Evolutionary conservation across 1,284 basidiomycete genomes (phyloP).

Genomic region (Lentinula novae-zelandiae): DNA sequence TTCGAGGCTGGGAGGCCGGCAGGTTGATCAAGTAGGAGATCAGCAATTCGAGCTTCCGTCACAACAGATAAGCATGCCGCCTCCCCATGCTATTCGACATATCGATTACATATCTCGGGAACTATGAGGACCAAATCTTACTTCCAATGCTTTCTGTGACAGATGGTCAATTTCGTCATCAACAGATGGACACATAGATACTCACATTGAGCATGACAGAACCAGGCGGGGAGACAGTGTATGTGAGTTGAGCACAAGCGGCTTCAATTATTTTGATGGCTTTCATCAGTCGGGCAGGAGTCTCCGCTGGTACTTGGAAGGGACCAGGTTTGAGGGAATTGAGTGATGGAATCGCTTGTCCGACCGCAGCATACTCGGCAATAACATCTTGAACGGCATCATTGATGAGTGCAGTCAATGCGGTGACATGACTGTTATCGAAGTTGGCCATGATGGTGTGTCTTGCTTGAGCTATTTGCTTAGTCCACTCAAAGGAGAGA

Average conservation of each 20-base stretch:
- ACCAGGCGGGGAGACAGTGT: slow-evolving; percentile 21
- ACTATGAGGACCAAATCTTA: neutral
- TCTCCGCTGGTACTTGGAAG: slow-evolving; percentile 16
- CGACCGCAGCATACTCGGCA: slow-evolving; percentile 14
- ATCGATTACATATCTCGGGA: neutral
- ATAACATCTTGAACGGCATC: slow-evolving; percentile 16
- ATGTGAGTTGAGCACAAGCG: slow-evolving; percentile 21
- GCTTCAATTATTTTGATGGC: slow-evolving; percentile 22
- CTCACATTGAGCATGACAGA: slow-evolving; percentile 22
- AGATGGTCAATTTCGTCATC: neutral
- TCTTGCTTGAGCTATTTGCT: neutral
- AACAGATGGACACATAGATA: neutral
- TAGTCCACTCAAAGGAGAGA: neutral
- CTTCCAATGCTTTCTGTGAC: slow-evolving; percentile 7
- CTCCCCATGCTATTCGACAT: slow-evolving; percentile 13
- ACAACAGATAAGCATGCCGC: slow-evolving; percentile 19
- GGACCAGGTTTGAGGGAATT: slow-evolving; percentile 15
- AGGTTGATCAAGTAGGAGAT: slow-evolving; percentile 27
- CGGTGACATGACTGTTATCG: slow-evolving; percentile 7
- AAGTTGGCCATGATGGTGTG: neutral
- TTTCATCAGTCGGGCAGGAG: slow-evolving; percentile 6
- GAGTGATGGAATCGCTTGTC: slow-evolving; percentile 14
- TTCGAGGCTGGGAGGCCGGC: slow-evolving; percentile 28
- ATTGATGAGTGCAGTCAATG: slow-evolving; percentile 16
- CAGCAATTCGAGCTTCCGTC: slow-evolving; percentile 25